phyloP scores from a whole-genome alignment of 2,329 filamentous ascomycete species.

The Simplicillium aogashimaense region DNA sequence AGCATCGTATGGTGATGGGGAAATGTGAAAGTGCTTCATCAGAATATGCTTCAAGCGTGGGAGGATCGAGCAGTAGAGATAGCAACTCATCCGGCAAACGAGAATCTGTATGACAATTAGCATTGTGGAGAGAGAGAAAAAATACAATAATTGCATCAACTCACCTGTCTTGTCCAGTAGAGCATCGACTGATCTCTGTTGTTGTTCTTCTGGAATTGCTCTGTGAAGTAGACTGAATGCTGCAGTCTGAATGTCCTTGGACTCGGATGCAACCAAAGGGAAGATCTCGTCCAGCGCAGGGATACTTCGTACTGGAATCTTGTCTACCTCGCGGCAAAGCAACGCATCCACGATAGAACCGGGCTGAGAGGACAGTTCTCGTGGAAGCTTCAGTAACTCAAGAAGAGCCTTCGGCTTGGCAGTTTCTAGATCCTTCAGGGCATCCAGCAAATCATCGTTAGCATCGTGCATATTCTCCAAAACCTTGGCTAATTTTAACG shows the following conservation, averaged over 20 bases:
- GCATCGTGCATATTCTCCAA: constrained; percentile 58
- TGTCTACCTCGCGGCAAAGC: constrained; percentile 58
- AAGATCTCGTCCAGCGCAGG: constrained; percentile 62
- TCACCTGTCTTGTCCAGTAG: constrained; percentile 57
- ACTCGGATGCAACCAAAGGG: constrained; percentile 65
- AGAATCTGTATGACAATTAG: constrained; percentile 34
- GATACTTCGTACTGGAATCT: constrained; percentile 51
- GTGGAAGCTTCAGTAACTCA: constrained; percentile 47
- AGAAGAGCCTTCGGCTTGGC: constrained; percentile 49
- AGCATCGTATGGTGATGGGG: constrained; percentile 62
- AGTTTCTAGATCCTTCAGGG: constrained; percentile 51
- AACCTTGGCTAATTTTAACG: constrained; percentile 58
- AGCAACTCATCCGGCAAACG: constrained; percentile 75
- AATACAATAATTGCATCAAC: too few relatives aligned
- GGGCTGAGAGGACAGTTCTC: constrained; percentile 46
- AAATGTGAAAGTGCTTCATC: constrained; percentile 59
- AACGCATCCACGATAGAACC: constrained; percentile 66
- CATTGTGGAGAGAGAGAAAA: neutral
- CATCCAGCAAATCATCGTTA: constrained; percentile 80
- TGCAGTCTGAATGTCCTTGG: constrained; percentile 64
- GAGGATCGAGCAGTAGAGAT: constrained; percentile 71
- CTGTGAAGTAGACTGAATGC: constrained; percentile 73
- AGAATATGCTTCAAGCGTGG: constrained; percentile 57
- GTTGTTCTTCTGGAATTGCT: constrained; percentile 68
- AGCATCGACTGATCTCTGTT: constrained; percentile 71